phyloP scores from a whole-genome alignment of 352 stramenopile genomes.

The Hyaloperonospora brassicae region DNA sequence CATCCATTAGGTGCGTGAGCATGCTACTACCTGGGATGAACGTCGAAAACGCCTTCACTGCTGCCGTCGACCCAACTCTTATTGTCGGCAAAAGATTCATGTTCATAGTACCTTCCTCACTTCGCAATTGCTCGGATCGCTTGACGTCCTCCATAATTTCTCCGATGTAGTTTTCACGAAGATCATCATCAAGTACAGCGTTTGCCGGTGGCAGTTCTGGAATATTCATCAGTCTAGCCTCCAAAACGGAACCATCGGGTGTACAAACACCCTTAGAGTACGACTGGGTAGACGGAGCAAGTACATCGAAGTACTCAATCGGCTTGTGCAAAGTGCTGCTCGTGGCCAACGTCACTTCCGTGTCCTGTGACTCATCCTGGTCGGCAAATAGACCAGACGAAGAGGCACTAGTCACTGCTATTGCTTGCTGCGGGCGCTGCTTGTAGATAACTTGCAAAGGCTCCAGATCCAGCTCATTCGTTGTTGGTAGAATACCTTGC shows the following conservation, averaged over 20 bases:
- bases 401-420: conserved; percentile 13
- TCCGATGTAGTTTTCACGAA: conserved; percentile 49
- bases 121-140: conserved; percentile 38
- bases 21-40: conserved; percentile 63
- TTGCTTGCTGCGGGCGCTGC: conserved; percentile 54
- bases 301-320: conserved; percentile 61
- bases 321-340: conserved; percentile 36
- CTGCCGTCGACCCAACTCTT: conserved; percentile 50
- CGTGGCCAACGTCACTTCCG: conserved; percentile 35
- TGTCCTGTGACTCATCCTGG: conserved; percentile 19
- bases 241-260: conserved; percentile 60
- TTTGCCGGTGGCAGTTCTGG: conserved; percentile 34
- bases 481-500: conserved; percentile 27
- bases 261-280: conserved; percentile 69
- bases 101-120: conserved; percentile 38
- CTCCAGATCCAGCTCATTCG: conserved; percentile 22
- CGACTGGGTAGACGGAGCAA: conserved; percentile 40
- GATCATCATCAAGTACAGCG: conserved; percentile 44
- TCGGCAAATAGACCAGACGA: conserved; percentile 25
- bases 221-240: conserved; percentile 62
- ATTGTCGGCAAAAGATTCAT: conserved; percentile 51
- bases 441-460: conserved; percentile 83
- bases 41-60: conserved; percentile 64
- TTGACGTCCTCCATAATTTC: conserved; percentile 56
- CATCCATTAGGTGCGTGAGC: conserved; percentile 70